These are phyloP conservation scores for Sicyos baderoa DNA, from an alignment of 306 rosid genomes.

Conservation along the genomic window DNA sequence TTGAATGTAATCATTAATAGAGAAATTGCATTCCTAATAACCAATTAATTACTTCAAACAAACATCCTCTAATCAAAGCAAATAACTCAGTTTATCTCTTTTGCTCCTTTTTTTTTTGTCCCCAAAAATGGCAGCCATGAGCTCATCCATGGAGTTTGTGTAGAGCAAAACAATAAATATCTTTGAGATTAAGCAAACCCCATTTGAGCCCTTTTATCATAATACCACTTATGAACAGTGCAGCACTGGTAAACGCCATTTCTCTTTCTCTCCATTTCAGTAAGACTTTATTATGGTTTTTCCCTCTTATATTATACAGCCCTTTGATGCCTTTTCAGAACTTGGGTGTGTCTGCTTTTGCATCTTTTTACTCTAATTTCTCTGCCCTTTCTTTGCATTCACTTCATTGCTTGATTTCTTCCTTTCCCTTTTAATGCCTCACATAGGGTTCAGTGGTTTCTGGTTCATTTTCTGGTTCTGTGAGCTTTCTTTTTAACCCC, in stretches of 20 bases:
- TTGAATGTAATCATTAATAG: too few species aligned
- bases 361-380: background rate
- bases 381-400: conserved; percentile 19
- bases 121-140: conserved; percentile 36
- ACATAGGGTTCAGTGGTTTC: conserved; percentile 32
- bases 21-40: too few species aligned
- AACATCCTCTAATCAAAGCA: too few species aligned
- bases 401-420: conserved; percentile 20
- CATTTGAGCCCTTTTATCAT: conserved; percentile 26
- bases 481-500: conserved; percentile 5
- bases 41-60: too few species aligned
- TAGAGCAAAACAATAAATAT: conserved; percentile 17
- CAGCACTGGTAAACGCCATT: conserved; percentile 23
- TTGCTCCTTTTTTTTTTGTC: conserved; percentile 48
- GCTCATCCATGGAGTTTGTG: conserved; percentile 48
- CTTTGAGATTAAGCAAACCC: conserved; percentile 24
- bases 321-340: conserved; percentile 24
- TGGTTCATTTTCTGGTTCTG: conserved; percentile 5
- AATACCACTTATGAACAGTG: conserved; percentile 31
- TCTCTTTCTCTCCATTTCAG: conserved; percentile 20
- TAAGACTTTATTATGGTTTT: conserved; percentile 12
- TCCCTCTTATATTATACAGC: conserved; percentile 14
- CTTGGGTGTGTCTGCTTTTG: too few species aligned
- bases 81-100: too few species aligned
- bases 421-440: conserved; percentile 20